These are phyloP conservation scores for Clathrus columnatus DNA, from an alignment of 768 basidiomycete species.

Conservation along the genomic window DNA sequence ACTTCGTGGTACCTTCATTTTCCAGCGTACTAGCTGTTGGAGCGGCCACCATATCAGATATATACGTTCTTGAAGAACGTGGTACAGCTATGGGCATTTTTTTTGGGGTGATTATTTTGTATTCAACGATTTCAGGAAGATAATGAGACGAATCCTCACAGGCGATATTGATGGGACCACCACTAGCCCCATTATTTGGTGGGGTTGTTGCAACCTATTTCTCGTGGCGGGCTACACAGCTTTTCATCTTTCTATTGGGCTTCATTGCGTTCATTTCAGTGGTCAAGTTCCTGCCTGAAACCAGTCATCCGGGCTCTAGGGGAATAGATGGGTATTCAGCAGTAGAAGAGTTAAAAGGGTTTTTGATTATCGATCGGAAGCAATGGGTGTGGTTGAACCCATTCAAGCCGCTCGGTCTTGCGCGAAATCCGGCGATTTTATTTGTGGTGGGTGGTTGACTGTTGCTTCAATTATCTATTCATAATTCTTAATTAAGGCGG, in stretches of 20 bases:
- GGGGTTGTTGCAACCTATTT: background rate
- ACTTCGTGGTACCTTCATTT: background rate
- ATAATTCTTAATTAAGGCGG: background rate
- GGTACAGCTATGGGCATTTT: conserved; percentile 45
- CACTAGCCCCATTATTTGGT: conserved; percentile 11
- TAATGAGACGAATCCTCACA: background rate
- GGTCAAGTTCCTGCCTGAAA: background rate
- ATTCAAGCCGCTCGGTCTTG: conserved; percentile 32
- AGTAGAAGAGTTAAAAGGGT: background rate
- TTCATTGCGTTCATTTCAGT: conserved; percentile 1
- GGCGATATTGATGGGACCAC: conserved; percentile 26
- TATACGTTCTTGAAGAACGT: background rate
- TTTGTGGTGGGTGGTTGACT: conserved; percentile 2
- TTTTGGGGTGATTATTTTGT: conserved; percentile 21
- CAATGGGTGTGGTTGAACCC: conserved; percentile 46
- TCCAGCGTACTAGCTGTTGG: conserved; percentile 30
- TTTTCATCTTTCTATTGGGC: background rate
- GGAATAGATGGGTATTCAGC: background rate
- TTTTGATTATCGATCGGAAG: conserved; percentile 1
- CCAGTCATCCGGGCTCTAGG: conserved; percentile 1
- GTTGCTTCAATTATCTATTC: background rate
- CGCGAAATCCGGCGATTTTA: background rate
- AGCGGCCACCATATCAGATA: background rate
- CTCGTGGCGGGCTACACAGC: conserved; percentile 2
- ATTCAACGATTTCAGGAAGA: background rate